Evolutionary conservation across 306 rosid species (phyloP).

Genomic region (Pyrus communis): DNA sequence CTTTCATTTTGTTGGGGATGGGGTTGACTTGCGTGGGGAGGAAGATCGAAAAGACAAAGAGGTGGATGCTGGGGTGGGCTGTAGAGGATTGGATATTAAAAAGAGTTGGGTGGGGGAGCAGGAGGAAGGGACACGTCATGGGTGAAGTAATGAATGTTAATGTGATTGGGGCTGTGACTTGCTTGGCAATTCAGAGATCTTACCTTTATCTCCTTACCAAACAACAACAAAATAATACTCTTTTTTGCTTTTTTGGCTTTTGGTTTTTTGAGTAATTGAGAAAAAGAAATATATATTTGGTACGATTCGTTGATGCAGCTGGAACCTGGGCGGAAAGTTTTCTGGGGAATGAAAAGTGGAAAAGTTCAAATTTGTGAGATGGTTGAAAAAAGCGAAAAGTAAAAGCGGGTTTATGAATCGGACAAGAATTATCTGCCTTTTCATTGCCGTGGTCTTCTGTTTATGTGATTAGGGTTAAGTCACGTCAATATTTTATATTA

Average conservation of each 20-base stretch:
- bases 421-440: no score
- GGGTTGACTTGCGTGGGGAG: no score
- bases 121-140: background rate
- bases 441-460: no score
- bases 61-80: no score
- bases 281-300: background rate
- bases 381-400: background rate
- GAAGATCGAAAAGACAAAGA: no score
- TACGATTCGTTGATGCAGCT: background rate
- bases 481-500: no score
- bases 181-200: background rate
- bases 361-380: background rate
- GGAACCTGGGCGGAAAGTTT: background rate
- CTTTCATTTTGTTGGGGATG: no score
- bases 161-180: background rate
- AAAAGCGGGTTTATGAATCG: no score
- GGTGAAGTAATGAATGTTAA: background rate
- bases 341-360: background rate
- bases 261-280: background rate
- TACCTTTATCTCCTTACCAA: background rate
- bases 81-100: background rate
- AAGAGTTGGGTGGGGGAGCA: background rate
- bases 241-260: no score
- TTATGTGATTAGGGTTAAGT: no score
- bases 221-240: background rate